These are phyloP conservation scores for Musa beccarii DNA, from an alignment of 176 grass and related monocot species.

Conservation along the genomic window DNA sequence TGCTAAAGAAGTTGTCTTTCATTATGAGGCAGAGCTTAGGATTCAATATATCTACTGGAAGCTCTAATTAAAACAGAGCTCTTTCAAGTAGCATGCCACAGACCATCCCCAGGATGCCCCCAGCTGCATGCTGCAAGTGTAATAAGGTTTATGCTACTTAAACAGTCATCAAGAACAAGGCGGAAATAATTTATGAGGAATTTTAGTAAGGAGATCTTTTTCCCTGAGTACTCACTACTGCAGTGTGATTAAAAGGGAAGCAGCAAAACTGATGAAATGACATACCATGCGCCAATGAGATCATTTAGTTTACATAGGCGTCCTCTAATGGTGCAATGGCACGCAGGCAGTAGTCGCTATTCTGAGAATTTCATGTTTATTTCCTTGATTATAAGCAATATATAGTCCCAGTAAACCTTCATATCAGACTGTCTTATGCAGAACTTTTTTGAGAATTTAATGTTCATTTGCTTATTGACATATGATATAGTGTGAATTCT, in stretches of 20 bases:
- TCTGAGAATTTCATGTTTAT: not conserved
- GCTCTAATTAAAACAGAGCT: slow-evolving; percentile 71
- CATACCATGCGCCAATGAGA: too few species aligned
- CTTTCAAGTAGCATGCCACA: slow-evolving; percentile 85
- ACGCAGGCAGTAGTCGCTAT: not conserved
- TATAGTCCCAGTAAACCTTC: too few species aligned
- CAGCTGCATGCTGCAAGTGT: slow-evolving; percentile 64
- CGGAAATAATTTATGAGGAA: not conserved
- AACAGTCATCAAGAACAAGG: not conserved
- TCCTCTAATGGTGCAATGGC: not conserved
- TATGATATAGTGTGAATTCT: too few species aligned
- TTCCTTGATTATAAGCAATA: not conserved
- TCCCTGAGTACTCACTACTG: not conserved
- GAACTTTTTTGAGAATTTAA: too few species aligned
- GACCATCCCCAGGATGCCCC: slow-evolving; percentile 84
- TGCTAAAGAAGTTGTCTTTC: slow-evolving; percentile 47
- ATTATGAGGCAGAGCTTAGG: slow-evolving; percentile 29
- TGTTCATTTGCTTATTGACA: too few species aligned
- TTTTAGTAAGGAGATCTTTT: not conserved
- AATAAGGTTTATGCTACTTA: not conserved
- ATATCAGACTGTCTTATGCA: too few species aligned
- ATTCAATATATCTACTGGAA: slow-evolving; percentile 41
- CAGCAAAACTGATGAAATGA: not conserved
- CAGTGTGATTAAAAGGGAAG: slow-evolving; percentile 4
- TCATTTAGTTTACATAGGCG: too few species aligned